Base-by-base conservation (phyloP, 169 alveolate genomes). In the Plasmodium reichenowi region DNA sequence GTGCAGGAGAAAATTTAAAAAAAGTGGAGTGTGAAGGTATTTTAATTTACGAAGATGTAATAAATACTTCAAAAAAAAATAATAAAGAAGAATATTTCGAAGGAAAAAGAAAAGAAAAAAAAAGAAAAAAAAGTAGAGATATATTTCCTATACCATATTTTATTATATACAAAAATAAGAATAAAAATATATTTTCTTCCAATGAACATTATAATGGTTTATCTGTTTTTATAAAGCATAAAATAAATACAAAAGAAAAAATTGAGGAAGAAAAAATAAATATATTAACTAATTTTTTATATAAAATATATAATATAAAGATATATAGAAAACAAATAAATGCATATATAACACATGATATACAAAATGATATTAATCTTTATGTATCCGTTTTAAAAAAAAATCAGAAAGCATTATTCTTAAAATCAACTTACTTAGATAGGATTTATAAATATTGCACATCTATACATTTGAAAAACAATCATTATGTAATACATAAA, bases 131-230 rank as follows among this genome's bases (percentile, higher is more conserved):
- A 56, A 56, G 10, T 0, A 22, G 24, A 17, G 17, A 17, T 13
- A 17, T 56, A 4, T 43, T 20, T 15, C 52, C 22, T 5, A 56
- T 32, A 17, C 75, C 74, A 13, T 43, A 64, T 56, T 76, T 26
- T 9, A 13, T 66, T 20, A 76, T 76, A 17, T 76, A 76, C 15
- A 76, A 76, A 58, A 12, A n/a, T 8, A 52, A 24, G 38, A 63
- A 72, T 63, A 45, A 45, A 29, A 75, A 68, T 10, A 45, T 76
- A n/a, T 76, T 64, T 58, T 43, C 64, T 15, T 67, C 78, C 2
- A 76, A 43, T 63, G 89, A 76, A n/a, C 76, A 76, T 20, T 76
- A 64, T 56, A 76, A 76, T 50, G 89, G 89, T 2, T 58, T 76
- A 29, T 48, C 89, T 26, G 47, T 58, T 50, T 32, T 76, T 63